Evolutionary conservation across 331 rosid genomes (phyloP), one percentile per base, ranked within the genome.

Genomic region (Acacia pycnantha): DNA sequence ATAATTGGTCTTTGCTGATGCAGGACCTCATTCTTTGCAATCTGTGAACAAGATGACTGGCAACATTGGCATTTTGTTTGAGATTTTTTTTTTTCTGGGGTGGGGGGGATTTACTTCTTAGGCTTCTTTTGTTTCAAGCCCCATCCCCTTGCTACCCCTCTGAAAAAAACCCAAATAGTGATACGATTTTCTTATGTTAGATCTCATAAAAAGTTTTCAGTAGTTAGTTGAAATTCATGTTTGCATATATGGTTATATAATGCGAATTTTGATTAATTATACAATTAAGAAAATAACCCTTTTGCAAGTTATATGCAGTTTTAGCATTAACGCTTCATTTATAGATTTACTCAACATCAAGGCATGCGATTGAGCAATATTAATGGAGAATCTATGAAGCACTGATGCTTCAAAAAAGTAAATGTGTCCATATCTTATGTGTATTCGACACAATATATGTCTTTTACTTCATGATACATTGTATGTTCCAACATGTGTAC

Each of bases 21-120:
- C 56, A 44, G 56, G 75, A 70, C 75, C 56, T 70, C 56, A 18
- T 70, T 70, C 75, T 19, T 43, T 29, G 48, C n/a, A 35, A 70
- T 72, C 77, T 72, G 43, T 72, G 21, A 47, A n/a, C 41, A 29
- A 72, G 61, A 72, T 72, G 43, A 26, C 2, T 47, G 61, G 41
- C 59, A 72, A 21, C 37, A 27, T 27, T 72, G 43, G 43, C 77
- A 16, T 47, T 72, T 72, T 46, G 27, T 72, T 70, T 22, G 24
- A 70, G n/a, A 44, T 24, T 22, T 31, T 31, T 31, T 31, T 31
- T 26, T 21, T n/a, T 21, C 8, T 33, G 1, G 47, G 46, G 47
- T 11, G 75, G 54, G 26, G 10, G 8, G 21, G 5, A 10, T 18
- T 68, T 35, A 35, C 40, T 35, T 21, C 47, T 37, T 68, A 9